Evolutionary conservation across 225 moss, liverwort and hornwort species (phyloP).

Genomic region (Bryoerythrophyllum caledonicum): DNA sequence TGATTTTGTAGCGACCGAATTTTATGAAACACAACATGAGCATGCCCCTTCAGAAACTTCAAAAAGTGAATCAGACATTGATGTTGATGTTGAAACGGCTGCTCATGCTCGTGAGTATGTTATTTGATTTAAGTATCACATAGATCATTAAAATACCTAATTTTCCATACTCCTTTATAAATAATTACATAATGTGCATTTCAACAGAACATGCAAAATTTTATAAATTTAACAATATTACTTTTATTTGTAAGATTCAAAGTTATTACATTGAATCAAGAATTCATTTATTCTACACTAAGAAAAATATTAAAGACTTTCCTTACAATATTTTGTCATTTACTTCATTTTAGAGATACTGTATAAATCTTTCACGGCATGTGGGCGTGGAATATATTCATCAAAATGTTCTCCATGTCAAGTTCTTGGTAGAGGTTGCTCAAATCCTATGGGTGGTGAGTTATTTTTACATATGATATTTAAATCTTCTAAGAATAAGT

Average conservation of each 20-base stretch:
- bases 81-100: background rate
- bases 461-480: too few relatives aligned
- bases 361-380: slow-evolving; percentile 47
- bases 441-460: background rate
- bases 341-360: slow-evolving; percentile 30
- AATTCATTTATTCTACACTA: background rate
- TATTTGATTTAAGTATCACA: fast-evolving
- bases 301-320: fast-evolving
- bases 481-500: background rate
- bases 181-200: too few relatives aligned
- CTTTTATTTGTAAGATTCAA: fast-evolving
- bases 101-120: slow-evolving; percentile 39
- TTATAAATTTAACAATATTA: background rate
- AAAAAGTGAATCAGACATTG: background rate
- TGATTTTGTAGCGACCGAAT: slow-evolving; percentile 73
- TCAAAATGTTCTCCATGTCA: slow-evolving; percentile 27
- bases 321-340: background rate
- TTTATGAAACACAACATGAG: slow-evolving; percentile 59
- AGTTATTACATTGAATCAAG: fast-evolving
- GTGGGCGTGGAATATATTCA: slow-evolving; percentile 41
- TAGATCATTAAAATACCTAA: background rate
- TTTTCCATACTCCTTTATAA: too few relatives aligned
- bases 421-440: slow-evolving; percentile 1
- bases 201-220: too few relatives aligned
- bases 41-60: slow-evolving; percentile 22